phyloP scores from a whole-genome alignment of 2,329 filamentous ascomycete species.

The Botrytis medusae region DNA sequence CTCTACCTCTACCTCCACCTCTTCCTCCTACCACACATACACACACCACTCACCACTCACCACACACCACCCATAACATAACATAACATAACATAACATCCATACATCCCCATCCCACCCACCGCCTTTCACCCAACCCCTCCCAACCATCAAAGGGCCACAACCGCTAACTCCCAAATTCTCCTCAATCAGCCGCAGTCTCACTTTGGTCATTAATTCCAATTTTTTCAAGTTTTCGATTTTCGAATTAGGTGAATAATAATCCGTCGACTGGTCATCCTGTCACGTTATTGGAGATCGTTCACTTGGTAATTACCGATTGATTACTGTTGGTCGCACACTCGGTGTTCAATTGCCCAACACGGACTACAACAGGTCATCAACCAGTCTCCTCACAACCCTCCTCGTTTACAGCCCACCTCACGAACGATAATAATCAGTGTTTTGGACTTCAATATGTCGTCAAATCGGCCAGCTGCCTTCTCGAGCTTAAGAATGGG shows the following conservation, averaged over 20 bases:
- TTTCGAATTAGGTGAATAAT: conserved; percentile 23
- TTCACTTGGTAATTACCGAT: conserved; percentile 29
- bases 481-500: conserved; percentile 92
- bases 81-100: not conserved
- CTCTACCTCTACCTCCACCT: not conserved
- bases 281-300: conserved; percentile 34
- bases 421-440: conserved; percentile 42
- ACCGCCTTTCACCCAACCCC: conserved; percentile 22
- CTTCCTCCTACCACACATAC: not conserved
- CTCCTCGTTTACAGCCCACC: conserved; percentile 47
- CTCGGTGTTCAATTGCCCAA: conserved; percentile 47
- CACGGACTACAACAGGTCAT: conserved; percentile 51
- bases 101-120: conserved; percentile 6
- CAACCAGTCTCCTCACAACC: conserved; percentile 44
- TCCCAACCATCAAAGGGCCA: conserved; percentile 21
- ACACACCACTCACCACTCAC: not conserved
- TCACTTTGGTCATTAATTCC: conserved; percentile 20
- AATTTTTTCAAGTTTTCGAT: not conserved
- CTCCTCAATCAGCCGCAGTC: conserved; percentile 26
- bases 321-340: conserved; percentile 26
- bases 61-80: not conserved
- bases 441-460: conserved; percentile 59
- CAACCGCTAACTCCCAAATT: conserved; percentile 20
- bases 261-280: conserved; percentile 24
- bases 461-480: conserved; percentile 86